Percentiles rank a stretch among this genome's conserved stretches.
Evolutionary conservation across 352 stramenopile genomes (phyloP).

Genomic region (Phytophthora sojae): DNA sequence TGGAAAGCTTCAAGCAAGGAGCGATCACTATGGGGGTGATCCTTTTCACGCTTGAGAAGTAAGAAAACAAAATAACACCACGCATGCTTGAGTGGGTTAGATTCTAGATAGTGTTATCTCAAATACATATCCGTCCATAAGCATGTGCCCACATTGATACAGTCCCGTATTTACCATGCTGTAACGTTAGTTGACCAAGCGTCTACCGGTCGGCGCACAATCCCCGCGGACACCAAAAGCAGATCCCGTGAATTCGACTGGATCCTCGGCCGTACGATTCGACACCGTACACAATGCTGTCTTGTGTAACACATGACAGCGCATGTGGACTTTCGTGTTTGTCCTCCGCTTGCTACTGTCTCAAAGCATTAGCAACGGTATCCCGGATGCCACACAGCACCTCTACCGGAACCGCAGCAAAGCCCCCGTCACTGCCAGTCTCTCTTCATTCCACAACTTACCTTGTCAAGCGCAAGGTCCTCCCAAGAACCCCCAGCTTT

Average conservation of each 20-base stretch:
- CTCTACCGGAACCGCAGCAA: no score
- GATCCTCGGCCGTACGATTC: conserved; percentile 26
- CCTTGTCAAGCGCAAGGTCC: conserved; percentile 27
- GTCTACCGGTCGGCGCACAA: conserved; percentile 14
- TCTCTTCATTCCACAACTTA: conserved; percentile 23
- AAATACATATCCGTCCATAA: no score
- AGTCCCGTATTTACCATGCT: background rate
- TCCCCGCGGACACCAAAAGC: conserved; percentile 11
- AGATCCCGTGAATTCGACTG: conserved; percentile 24
- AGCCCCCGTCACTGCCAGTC: no score
- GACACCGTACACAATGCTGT: no score
- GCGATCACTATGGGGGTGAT: no score
- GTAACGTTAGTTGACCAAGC: background rate
- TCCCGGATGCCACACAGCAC: background rate
- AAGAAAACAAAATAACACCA: no score
- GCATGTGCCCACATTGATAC: no score
- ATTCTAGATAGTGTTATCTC: no score
- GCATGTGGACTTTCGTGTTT: conserved; percentile 19
- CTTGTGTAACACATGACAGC: conserved; percentile 29
- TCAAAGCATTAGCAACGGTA: conserved; percentile 6
- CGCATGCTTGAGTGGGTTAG: no score
- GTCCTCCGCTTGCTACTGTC: conserved; percentile 15
- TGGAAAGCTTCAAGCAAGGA: no score
- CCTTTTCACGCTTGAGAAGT: no score
- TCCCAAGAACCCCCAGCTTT: conserved; percentile 19